Conservation (phyloP, 108 stramenopile genomes). For the Nitzschia palea region DNA sequence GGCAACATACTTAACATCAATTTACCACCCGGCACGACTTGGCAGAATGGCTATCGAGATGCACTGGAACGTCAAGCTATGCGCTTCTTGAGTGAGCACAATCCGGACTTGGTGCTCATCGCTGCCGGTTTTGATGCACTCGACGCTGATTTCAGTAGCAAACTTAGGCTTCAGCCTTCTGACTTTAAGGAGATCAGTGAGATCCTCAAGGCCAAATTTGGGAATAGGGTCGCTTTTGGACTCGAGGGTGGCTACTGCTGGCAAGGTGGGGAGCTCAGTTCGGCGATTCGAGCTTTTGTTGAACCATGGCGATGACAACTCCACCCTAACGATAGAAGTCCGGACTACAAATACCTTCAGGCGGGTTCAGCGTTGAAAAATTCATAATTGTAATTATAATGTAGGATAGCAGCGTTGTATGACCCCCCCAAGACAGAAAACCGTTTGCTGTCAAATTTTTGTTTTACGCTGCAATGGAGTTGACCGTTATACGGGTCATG, state of each 20-base stretch:
- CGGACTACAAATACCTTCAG: too few species aligned
- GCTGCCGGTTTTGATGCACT: constrained; percentile 60
- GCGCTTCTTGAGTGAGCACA: constrained; percentile 29
- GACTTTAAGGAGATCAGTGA: constrained; percentile 22
- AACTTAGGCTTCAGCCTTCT: constrained; percentile 20
- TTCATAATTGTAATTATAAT: too few species aligned
- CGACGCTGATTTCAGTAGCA: constrained; percentile 47
- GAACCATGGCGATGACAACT: constrained; percentile 2
- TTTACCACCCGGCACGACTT: constrained; percentile 21
- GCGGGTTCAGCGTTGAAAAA: too few species aligned
- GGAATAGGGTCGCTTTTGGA: constrained; percentile 44
- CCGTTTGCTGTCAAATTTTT: constrained; percentile 27
- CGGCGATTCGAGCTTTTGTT: background rate
- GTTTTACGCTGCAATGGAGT: background rate
- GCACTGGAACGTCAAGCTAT: constrained; percentile 44
- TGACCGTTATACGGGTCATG: background rate
- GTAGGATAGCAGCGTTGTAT: too few species aligned
- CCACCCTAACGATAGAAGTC: too few species aligned
- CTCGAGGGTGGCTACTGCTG: constrained; percentile 61
- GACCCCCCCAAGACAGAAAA: too few species aligned
- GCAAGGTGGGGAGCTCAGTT: background rate
- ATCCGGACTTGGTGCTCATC: constrained; percentile 40
- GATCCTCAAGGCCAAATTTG: constrained; percentile 11
- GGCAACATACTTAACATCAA: constrained; percentile 50
- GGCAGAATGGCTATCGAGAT: constrained; percentile 37